These are phyloP conservation scores for Moesziomyces sp. DNA, from an alignment of 1,284 basidiomycete species.

Conservation along the genomic window DNA sequence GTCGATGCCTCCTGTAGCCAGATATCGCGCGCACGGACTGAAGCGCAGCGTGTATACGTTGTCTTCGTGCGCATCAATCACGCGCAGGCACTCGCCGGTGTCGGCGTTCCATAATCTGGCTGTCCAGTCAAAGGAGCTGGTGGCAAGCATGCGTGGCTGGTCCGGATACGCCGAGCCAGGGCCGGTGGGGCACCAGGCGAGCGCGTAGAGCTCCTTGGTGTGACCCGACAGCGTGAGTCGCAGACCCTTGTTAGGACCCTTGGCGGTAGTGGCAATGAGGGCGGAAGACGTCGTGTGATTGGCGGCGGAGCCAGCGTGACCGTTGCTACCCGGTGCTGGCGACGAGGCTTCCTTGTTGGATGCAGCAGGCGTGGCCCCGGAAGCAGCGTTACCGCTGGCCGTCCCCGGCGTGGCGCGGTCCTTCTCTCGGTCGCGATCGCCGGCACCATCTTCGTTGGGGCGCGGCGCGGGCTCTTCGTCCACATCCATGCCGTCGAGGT, in stretches of 20 bases:
- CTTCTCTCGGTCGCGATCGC: constrained; percentile 41
- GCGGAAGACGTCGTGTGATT: constrained; percentile 6
- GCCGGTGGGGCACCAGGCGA: constrained; percentile 63
- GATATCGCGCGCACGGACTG: constrained; percentile 60
- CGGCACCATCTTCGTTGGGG: constrained; percentile 23
- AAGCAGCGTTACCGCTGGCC: constrained; percentile 12
- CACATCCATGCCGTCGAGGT: constrained; percentile 52
- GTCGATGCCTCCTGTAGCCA: constrained; percentile 66
- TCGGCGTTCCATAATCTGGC: constrained; percentile 66
- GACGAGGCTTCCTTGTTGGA: constrained; percentile 29
- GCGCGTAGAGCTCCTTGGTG: constrained; percentile 63
- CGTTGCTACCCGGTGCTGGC: constrained; percentile 32
- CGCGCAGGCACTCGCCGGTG: constrained; percentile 60
- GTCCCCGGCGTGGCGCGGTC: constrained; percentile 41
- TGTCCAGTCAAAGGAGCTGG: constrained; percentile 64
- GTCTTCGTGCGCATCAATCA: constrained; percentile 62
- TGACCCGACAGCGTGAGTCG: constrained; percentile 57
- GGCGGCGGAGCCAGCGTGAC: constrained; percentile 20
- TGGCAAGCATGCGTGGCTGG: constrained; percentile 64
- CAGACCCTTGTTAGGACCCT: constrained; percentile 50
- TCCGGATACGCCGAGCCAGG: constrained; percentile 53
- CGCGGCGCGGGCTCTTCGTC: constrained; percentile 38
- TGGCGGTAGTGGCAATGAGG: constrained; percentile 30
- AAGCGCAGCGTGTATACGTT: constrained; percentile 63
- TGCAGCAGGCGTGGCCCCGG: background rate